Percentiles rank a stretch among this genome's conserved stretches.
Evolutionary conservation across 2,329 filamentous ascomycete genomes (phyloP).

Genomic region (Biscogniauxia mediterranea): DNA sequence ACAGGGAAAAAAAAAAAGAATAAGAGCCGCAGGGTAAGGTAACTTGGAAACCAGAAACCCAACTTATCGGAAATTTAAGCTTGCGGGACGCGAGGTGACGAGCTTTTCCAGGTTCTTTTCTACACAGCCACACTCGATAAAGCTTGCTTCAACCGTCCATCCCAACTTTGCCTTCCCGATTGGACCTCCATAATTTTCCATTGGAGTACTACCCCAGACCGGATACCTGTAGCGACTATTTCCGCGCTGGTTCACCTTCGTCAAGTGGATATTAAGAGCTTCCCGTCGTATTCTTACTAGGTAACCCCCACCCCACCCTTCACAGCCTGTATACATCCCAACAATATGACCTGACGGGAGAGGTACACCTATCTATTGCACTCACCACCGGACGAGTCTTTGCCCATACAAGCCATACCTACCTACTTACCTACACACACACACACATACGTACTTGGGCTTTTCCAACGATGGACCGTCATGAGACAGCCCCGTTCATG

Average conservation of each 20-base stretch:
- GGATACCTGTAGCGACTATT: background rate
- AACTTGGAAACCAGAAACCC: background rate
- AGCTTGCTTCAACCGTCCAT: slow-evolving; percentile 3
- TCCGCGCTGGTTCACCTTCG: background rate
- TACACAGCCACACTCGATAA: slow-evolving; percentile 8
- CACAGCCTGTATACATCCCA: too few species aligned
- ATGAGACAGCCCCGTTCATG: slow-evolving; percentile 75
- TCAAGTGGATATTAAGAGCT: too few species aligned
- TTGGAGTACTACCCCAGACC: background rate
- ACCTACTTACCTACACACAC: too few species aligned
- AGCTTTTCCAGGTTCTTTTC: slow-evolving; percentile 10
- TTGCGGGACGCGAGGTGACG: slow-evolving; percentile 6
- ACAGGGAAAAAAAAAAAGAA: background rate
- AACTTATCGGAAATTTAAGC: slow-evolving; percentile 5
- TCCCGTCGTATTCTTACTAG: background rate
- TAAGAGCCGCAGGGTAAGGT: slow-evolving; percentile 1
- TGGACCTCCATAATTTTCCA: background rate
- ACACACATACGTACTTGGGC: too few species aligned
- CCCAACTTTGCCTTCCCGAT: background rate
- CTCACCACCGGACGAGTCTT: background rate
- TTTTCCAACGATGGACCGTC: slow-evolving; percentile 49
- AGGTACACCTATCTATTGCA: background rate
- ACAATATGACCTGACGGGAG: background rate
- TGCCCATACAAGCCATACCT: background rate
- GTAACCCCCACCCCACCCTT: too few species aligned